Evolutionary conservation across 2,329 filamentous ascomycete species (phyloP).

Genomic region (Colletotrichum spaethianum): DNA sequence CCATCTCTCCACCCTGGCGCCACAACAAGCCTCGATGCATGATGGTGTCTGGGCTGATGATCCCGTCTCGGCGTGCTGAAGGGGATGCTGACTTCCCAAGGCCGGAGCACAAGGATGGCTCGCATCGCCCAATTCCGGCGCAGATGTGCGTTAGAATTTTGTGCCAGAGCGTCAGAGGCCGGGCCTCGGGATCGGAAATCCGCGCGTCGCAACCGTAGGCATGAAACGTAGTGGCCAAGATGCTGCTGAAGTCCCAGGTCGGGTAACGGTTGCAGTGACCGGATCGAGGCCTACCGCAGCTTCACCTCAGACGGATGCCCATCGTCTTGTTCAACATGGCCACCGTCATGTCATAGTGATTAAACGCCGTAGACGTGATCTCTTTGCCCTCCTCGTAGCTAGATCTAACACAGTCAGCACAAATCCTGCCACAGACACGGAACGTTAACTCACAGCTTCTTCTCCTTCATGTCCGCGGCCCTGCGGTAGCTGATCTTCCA

Average conservation of each 20-base stretch:
- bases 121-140: background rate
- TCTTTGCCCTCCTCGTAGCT: conserved; percentile 27
- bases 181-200: background rate
- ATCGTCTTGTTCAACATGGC: conserved; percentile 82
- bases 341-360: conserved; percentile 78
- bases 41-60: conserved; percentile 13
- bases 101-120: background rate
- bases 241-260: background rate
- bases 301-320: conserved; percentile 73
- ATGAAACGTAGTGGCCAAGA: background rate
- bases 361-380: conserved; percentile 57
- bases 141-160: background rate
- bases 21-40: conserved; percentile 10
- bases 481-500: conserved; percentile 46
- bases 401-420: background rate
- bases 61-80: background rate
- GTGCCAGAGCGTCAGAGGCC: no score
- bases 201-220: background rate
- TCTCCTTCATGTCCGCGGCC: conserved; percentile 19
- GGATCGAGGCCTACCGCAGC: background rate
- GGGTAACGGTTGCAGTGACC: background rate
- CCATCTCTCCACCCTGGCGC: conserved; percentile 13
- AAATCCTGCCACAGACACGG: no score
- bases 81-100: background rate
- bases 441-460: conserved; percentile 41